Evolutionary conservation across 2,329 filamentous ascomycete species (phyloP).

Genomic region (Clarireedia homoeocarpa): DNA sequence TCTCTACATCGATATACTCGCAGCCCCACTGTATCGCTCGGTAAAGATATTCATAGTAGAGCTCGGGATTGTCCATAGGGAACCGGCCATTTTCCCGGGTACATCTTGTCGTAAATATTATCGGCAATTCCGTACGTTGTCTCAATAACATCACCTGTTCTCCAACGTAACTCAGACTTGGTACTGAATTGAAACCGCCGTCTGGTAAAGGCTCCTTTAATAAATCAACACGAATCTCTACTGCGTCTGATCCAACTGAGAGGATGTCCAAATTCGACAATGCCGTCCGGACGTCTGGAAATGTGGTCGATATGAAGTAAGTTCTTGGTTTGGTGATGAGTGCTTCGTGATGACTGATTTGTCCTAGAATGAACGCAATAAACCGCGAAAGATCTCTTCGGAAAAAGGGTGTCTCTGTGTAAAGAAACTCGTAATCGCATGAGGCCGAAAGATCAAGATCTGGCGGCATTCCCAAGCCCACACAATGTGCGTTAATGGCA

Average conservation of each 20-base stretch:
- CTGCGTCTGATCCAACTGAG: slow-evolving; percentile 77
- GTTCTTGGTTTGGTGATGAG: slow-evolving; percentile 71
- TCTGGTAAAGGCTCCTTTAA: slow-evolving; percentile 62
- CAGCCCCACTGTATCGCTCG: slow-evolving; percentile 83
- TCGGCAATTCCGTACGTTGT: slow-evolving; percentile 79
- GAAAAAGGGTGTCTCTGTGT: slow-evolving; percentile 64
- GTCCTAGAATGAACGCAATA: slow-evolving; percentile 70
- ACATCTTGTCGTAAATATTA: slow-evolving; percentile 82
- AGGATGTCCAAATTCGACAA: slow-evolving; percentile 80
- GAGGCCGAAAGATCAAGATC: slow-evolving; percentile 55
- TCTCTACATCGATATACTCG: slow-evolving; percentile 82
- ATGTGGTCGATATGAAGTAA: slow-evolving; percentile 81
- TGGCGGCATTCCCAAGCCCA: slow-evolving; percentile 62
- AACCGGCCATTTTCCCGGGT: slow-evolving; percentile 77
- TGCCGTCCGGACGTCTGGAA: slow-evolving; percentile 75
- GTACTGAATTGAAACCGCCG: slow-evolving; percentile 55
- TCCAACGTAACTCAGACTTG: slow-evolving; percentile 76
- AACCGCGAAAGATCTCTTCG: slow-evolving; percentile 72
- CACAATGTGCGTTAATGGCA: slow-evolving; percentile 69
- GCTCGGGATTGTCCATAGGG: slow-evolving; percentile 67
- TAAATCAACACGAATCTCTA: slow-evolving; percentile 78
- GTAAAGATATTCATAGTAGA: slow-evolving; percentile 75
- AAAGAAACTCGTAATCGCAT: slow-evolving; percentile 83
- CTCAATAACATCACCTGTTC: slow-evolving; percentile 79
- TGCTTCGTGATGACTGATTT: slow-evolving; percentile 70